Conservation (phyloP, 2,329 filamentous ascomycete genomes). For the Karstenula rhodostoma region DNA sequence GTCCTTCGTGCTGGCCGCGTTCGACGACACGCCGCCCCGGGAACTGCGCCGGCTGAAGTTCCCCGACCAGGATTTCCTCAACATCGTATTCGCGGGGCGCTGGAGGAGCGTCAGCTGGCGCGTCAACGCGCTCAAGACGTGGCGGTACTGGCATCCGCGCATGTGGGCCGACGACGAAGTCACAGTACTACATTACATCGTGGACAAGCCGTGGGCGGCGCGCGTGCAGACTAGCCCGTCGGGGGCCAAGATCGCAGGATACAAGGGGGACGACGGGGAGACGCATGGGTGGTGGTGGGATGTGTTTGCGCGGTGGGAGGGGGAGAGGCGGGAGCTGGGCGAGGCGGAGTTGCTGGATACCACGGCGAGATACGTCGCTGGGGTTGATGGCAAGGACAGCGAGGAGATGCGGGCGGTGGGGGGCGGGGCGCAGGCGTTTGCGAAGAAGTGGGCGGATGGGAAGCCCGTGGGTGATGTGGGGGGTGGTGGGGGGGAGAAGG, state of each 20-base stretch:
- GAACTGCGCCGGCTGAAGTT: slow-evolving; percentile 57
- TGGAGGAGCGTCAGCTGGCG: slow-evolving; percentile 60
- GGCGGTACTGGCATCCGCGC: slow-evolving; percentile 61
- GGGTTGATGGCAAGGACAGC: slow-evolving; percentile 27
- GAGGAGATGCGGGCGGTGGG: slow-evolving; percentile 44
- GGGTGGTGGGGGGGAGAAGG: background rate
- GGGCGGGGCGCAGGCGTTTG: slow-evolving; percentile 42
- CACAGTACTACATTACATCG: slow-evolving; percentile 61
- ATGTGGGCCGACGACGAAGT: slow-evolving; percentile 61
- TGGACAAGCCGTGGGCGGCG: slow-evolving; percentile 64
- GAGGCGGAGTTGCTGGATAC: slow-evolving; percentile 29
- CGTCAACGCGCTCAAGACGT: slow-evolving; percentile 63
- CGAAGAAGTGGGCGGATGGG: slow-evolving; percentile 34
- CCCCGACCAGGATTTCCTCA: slow-evolving; percentile 63
- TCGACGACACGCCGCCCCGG: slow-evolving; percentile 47
- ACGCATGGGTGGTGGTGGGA: slow-evolving; percentile 65
- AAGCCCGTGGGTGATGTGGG: background rate
- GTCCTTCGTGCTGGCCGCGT: slow-evolving; percentile 51
- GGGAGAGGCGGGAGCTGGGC: slow-evolving; percentile 30
- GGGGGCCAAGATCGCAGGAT: slow-evolving; percentile 48
- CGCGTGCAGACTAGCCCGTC: slow-evolving; percentile 42
- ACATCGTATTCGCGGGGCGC: slow-evolving; percentile 55
- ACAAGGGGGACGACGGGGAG: slow-evolving; percentile 59
- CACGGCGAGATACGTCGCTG: slow-evolving; percentile 36
- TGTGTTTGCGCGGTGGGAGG: slow-evolving; percentile 53